Evolutionary conservation across 805 yeast genomes (phyloP).

Genomic region (Dipodascus geniculatus): DNA sequence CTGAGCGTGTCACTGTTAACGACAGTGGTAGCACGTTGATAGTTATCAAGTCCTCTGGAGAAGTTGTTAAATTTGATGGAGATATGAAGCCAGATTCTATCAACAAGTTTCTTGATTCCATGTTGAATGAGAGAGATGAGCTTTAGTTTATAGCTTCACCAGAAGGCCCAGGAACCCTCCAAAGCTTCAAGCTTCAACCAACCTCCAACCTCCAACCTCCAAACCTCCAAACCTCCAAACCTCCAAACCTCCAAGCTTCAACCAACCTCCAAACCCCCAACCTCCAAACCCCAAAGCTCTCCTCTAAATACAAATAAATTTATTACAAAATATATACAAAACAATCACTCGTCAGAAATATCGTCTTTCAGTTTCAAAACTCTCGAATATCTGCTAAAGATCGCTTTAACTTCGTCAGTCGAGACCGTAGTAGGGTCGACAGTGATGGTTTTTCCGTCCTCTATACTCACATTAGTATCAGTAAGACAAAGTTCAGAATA

Average conservation of each 20-base stretch:
- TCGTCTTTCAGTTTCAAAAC: slow-evolving; percentile 64
- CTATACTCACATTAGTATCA: slow-evolving; percentile 13
- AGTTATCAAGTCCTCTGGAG: background rate
- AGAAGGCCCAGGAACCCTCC: too few species aligned
- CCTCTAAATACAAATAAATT: background rate
- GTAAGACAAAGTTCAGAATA: background rate
- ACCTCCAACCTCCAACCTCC: too few species aligned
- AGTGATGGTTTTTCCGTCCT: slow-evolving; percentile 62
- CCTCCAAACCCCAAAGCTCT: too few species aligned
- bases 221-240: too few species aligned
- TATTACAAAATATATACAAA: too few species aligned
- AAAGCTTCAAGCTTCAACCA: too few species aligned
- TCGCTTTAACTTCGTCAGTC: slow-evolving; percentile 50
- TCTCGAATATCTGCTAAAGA: slow-evolving; percentile 75
- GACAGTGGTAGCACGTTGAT: background rate
- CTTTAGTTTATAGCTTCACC: too few species aligned
- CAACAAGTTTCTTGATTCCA: background rate
- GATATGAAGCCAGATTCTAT: background rate
- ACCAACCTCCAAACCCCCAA: too few species aligned
- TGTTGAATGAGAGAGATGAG: too few species aligned
- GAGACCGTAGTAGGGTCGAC: slow-evolving; percentile 50
- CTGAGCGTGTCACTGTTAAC: background rate
- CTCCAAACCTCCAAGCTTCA: too few species aligned
- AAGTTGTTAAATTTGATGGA: background rate
- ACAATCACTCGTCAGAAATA: slow-evolving; percentile 29